Evolutionary conservation across 2,329 filamentous ascomycete genomes (phyloP).

Genomic region (Claviceps sp.): DNA sequence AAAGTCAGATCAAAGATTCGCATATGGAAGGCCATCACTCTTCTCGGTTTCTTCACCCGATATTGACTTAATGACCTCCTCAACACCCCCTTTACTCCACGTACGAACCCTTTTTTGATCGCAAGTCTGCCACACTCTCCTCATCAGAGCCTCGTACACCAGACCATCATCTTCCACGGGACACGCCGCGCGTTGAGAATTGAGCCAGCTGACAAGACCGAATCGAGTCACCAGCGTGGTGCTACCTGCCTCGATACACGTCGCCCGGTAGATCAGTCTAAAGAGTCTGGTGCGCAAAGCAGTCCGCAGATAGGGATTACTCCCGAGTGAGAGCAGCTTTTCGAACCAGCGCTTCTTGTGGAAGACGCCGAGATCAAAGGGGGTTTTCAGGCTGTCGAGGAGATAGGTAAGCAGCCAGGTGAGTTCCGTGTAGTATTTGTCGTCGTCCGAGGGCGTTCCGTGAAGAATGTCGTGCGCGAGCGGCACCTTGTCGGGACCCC

Average conservation of each 20-base stretch:
- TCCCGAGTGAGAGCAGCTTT: slow-evolving; percentile 55
- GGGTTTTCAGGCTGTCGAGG: slow-evolving; percentile 49
- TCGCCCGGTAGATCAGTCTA: slow-evolving; percentile 52
- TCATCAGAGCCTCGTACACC: slow-evolving; percentile 40
- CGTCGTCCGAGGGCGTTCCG: slow-evolving; percentile 57
- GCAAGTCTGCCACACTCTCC: slow-evolving; percentile 48
- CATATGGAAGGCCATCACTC: no score
- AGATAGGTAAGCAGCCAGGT: slow-evolving; percentile 64
- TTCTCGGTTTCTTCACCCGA: background rate
- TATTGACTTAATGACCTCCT: slow-evolving; percentile 12
- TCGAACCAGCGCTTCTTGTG: slow-evolving; percentile 57
- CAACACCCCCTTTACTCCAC: slow-evolving; percentile 49
- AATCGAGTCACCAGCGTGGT: slow-evolving; percentile 70
- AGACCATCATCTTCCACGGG: slow-evolving; percentile 28
- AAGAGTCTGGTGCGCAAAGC: slow-evolving; percentile 46
- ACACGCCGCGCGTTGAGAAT: slow-evolving; percentile 40
- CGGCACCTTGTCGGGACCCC: slow-evolving; percentile 61
- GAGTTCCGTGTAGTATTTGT: slow-evolving; percentile 58
- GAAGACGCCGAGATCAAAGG: slow-evolving; percentile 46
- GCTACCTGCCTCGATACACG: slow-evolving; percentile 56
- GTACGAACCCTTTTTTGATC: slow-evolving; percentile 49
- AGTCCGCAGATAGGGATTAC: slow-evolving; percentile 49
- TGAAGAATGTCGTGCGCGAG: slow-evolving; percentile 51
- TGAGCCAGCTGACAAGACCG: slow-evolving; percentile 63
- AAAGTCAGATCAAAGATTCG: no score